Evolutionary conservation across 129 eudicot genomes (phyloP), one percentile per base, ranked within the genome.

Genomic region (Saussurea involucrata): DNA sequence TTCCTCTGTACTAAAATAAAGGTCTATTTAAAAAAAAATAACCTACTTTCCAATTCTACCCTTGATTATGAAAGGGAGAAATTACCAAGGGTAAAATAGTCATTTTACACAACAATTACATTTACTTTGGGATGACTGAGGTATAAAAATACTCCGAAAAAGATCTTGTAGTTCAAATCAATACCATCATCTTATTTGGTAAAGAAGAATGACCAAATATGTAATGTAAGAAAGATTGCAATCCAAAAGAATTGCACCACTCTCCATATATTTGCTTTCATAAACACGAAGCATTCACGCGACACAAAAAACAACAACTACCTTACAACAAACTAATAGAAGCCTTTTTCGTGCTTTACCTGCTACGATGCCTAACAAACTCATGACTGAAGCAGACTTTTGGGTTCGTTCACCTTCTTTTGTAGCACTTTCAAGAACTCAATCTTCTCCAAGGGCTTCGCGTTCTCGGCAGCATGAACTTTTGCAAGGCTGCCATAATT

Each of bases 381-480:
- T 49, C 60, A 49, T 17, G 60, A 92, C 81, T 31, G 91, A 84
- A 79, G 71, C 88, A 78, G 71, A 75, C 34, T 78, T 86, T 63
- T 87, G 83, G 72, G 84, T 83, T 27, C 85, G 37, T 11, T 64
- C 73, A 25, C 86, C 84, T 89, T 92, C 91, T 89, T 92, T 64
- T 86, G 88, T 18, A 92, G 68, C 76, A 78, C 81, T 89, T 92
- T 92, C 46, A 89, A 86, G 42, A 87, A 81, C 57, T 89, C 96
- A 3, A 69, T 81, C 67, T 87, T 81, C 6, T 92, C 97, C 63
- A 89, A 82, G 44, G 92, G 74, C 80, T 87, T 90, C 3, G 85
- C 86, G 13, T 92, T 92, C 65, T 89, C 88, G 74, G 87, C 86
- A n/a, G 97, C 92, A 72, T 92, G 97, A 49, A 68, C 91, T 75